Evolutionary conservation across 371 early-diverging fungal genomes (phyloP), one percentile per base, ranked within the genome.

Genomic region (Rhizopus sp.): DNA sequence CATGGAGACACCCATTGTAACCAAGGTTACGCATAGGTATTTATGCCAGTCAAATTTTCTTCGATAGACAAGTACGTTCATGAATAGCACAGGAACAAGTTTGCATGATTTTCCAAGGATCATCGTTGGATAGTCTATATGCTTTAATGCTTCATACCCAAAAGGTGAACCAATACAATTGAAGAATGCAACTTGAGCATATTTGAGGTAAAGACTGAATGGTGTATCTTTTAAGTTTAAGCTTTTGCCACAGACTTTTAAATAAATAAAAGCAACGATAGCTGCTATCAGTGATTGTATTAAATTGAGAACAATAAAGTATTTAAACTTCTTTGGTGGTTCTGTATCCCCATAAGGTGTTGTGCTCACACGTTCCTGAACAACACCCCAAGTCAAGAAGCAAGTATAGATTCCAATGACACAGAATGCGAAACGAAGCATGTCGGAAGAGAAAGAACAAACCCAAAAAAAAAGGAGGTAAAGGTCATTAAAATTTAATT

Each of bases 51-150:
- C 90, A 59, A 92, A 94, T 33, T 82, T 83, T 38, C 90, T 84
- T 30, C 93, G 86, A 73, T 97, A 95, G 32, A 99, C 81, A 29
- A 98, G 47, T 48, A 93, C 85, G 72, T 93, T 94, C 95, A 97
- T 96, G 55, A 96, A 50, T 82, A 97, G 84, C 32, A 98, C 95
- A 2, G 99, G 99, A 7, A 99, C 83, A 35, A 99, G 86, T 68
- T 99, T 99, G 80, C 99, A 97, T 17, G 96, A 93, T 71, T 98
- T 97, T 53, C 96, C 96, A 35, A 99, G 79, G 42, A 95, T 93
- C 85, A 98, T 83, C 15, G 98, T 98, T 16, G 97, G 98, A 75
- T 97, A 99, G 74, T 96, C 94, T 62, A 99, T 92, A 67, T 95
- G 93, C 50, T 89, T 89, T 37, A 98, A 77, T 8, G 96, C 84